Conservation (phyloP, 805 yeast species). For the Clavispora fructus region DNA sequence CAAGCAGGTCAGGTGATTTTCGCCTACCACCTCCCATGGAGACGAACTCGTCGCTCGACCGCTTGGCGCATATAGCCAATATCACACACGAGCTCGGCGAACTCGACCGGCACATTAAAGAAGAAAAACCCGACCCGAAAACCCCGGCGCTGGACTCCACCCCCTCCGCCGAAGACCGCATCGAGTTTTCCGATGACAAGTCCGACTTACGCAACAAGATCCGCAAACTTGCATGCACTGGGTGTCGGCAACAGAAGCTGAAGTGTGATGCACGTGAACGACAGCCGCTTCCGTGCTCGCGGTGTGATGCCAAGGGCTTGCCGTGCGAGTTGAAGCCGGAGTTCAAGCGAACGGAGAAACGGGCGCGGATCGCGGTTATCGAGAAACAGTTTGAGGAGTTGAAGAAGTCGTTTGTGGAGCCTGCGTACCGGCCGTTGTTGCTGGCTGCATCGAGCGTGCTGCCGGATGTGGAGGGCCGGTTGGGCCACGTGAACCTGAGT, state of each 20-base stretch:
- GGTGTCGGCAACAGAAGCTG: slow-evolving; percentile 93
- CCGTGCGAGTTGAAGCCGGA: slow-evolving; percentile 72
- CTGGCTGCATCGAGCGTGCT: background rate
- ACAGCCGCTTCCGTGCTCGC: slow-evolving; percentile 74
- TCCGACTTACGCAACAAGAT: slow-evolving; percentile 14
- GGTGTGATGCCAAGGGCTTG: slow-evolving; percentile 69
- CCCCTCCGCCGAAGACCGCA: slow-evolving; percentile 3
- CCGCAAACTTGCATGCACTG: slow-evolving; percentile 84
- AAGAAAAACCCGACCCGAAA: slow-evolving; percentile 3
- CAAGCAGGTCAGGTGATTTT: background rate
- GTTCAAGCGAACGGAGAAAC: slow-evolving; percentile 83
- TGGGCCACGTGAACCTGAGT: no score
- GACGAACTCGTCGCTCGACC: slow-evolving; percentile 28
- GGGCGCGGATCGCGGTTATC: slow-evolving; percentile 78
- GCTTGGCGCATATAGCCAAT: slow-evolving; percentile 39
- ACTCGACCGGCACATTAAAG: slow-evolving; percentile 21
- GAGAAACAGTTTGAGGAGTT: slow-evolving; percentile 75
- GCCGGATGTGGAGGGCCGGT: background rate
- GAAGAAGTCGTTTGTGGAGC: slow-evolving; percentile 43
- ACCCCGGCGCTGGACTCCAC: background rate
- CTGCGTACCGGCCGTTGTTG: background rate
- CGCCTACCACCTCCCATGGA: slow-evolving; percentile 6
- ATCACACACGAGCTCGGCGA: slow-evolving; percentile 37
- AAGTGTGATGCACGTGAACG: slow-evolving; percentile 79
- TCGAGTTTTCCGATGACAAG: slow-evolving; percentile 4